Conservation (phyloP, 1,284 basidiomycete species). For the Heterobasidion annosum region DNA sequence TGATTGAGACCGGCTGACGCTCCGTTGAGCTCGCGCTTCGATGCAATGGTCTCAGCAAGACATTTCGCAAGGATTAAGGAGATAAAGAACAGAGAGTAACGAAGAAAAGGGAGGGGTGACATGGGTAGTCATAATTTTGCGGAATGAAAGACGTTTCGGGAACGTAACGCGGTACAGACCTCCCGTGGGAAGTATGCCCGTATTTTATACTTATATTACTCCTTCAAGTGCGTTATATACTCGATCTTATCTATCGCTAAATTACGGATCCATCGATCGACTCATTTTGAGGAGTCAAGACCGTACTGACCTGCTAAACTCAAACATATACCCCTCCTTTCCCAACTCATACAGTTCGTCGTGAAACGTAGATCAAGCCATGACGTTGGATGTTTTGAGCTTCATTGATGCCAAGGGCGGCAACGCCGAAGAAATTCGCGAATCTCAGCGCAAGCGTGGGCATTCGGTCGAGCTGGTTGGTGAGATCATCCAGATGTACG, state of each 20-base stretch:
- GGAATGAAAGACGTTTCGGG: neutral
- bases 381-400: constrained; percentile 72
- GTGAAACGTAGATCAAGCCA: constrained; percentile 14
- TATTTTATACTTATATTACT: too few relatives aligned
- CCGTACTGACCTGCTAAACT: too few relatives aligned
- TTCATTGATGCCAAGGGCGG: constrained; percentile 89
- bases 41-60: neutral
- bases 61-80: neutral
- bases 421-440: constrained; percentile 86
- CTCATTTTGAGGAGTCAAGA: too few relatives aligned
- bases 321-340: too few relatives aligned
- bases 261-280: too few relatives aligned
- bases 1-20: neutral
- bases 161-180: neutral
- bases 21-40: neutral
- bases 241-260: too few relatives aligned
- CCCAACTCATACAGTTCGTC: too few relatives aligned
- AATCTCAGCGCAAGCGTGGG: constrained; percentile 89
- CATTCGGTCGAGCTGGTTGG: constrained; percentile 88
- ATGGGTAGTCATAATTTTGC: constrained; percentile 4
- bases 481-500: constrained; percentile 88
- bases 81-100: neutral
- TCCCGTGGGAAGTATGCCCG: neutral
- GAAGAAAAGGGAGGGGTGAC: constrained; percentile 1
- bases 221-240: too few relatives aligned